Evolutionary conservation across 2,329 filamentous ascomycete species (phyloP), one percentile per base, ranked within the genome.

Genomic region (Colletotrichum endophyticum): DNA sequence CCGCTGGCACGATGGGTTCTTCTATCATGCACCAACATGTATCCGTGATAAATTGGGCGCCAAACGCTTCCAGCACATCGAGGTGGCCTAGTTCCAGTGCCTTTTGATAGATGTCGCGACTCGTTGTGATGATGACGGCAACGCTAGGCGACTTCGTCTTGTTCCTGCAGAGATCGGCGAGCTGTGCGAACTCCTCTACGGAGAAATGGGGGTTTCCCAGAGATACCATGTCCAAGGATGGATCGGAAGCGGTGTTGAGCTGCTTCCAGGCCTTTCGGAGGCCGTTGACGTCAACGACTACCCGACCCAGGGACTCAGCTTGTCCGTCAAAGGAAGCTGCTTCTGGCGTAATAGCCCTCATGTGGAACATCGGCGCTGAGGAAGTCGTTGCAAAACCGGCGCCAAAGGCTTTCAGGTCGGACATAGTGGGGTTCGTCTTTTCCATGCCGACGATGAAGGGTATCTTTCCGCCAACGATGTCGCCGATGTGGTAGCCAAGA

Each of bases 21-120:
- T 73, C 71, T 19, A 88, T 83, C 85, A 89, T 87, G 76, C 87
- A 89, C 87, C 87, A 89, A 70, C 87, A 89, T 0, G 86, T 88
- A 75, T 64, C 62, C 13, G 62, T 64, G 5, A 64, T 25, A 6
- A 88, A 68, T 27, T 81, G 79, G 1, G 80, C 85, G 0, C 87
- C 87, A 67, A 88, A 88, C 0, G 16, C 39, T 16, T 85, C 79
- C 3, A 89, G 53, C 8, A 67, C 67, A 1, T 78, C 73, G 4
- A 85, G 69, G 8, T 82, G 75, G 1, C 85, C 84, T 1, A 80
- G 81, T 13, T 82, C 79, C 3, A 56, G 77, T 0, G 78, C 64
- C 5, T 72, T 39, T 13, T 71, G 16, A 15, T 64, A 76, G 6
- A 64, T 66, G 6, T 73, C 72, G 13, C 39, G 64, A 8, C 25